Evolutionary conservation across 2,329 filamentous ascomycete species (phyloP).

Genomic region (Xylariaceae sp.): DNA sequence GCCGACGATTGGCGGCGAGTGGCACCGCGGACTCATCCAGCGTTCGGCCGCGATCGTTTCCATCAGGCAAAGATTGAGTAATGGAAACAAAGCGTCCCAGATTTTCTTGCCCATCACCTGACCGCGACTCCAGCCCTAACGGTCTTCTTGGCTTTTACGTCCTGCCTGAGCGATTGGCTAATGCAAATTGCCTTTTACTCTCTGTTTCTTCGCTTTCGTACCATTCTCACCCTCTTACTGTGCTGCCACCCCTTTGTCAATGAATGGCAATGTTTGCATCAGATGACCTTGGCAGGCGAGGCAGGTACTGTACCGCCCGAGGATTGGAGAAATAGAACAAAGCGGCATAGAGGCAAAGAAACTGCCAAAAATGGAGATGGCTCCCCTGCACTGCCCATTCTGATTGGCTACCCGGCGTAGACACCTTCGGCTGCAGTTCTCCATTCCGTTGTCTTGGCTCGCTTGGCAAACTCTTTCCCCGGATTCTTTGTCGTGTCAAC

Average conservation of each 20-base stretch:
- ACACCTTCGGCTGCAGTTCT: slow-evolving; percentile 10
- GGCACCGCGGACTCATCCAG: slow-evolving; percentile 8
- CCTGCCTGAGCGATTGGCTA: background rate
- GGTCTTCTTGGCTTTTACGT: slow-evolving; percentile 11
- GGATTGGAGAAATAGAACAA: slow-evolving; percentile 13
- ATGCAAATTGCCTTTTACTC: background rate
- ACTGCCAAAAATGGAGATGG: slow-evolving; percentile 17
- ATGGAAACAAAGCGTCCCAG: slow-evolving; percentile 46
- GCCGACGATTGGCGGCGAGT: slow-evolving; percentile 4
- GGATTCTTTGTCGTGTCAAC: background rate
- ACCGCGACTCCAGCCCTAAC: slow-evolving; percentile 22
- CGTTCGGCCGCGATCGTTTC: slow-evolving; percentile 21
- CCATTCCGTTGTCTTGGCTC: slow-evolving; percentile 15
- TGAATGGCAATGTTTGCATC: background rate
- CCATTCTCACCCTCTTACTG: too few relatives aligned
- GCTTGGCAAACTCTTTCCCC: slow-evolving; percentile 8
- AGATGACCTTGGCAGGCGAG: too few relatives aligned
- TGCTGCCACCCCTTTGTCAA: background rate
- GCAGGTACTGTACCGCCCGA: too few relatives aligned
- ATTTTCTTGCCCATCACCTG: slow-evolving; percentile 38
- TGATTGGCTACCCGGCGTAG: too few relatives aligned
- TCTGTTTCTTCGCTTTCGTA: background rate
- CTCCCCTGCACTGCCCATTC: background rate
- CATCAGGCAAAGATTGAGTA: slow-evolving; percentile 43
- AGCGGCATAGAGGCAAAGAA: background rate